Evolutionary conservation across 2,329 filamentous ascomycete species (phyloP), one percentile per base, ranked within the genome.

Genomic region (Colletotrichum echinochloae): DNA sequence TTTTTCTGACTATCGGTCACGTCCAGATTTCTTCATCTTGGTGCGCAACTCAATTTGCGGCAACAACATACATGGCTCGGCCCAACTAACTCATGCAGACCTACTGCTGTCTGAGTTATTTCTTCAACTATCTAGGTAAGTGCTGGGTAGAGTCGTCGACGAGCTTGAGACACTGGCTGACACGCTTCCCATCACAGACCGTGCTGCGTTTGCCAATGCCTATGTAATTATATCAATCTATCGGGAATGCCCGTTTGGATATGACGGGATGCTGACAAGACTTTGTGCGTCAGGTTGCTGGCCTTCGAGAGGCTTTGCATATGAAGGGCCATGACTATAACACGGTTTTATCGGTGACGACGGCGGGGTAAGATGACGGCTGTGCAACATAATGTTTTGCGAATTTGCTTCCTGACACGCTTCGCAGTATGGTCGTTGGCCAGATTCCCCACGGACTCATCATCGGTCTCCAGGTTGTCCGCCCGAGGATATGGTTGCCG

Each of bases 321-420:
- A 77, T 92, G 49, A 78, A 75, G 6, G 85, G 85, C 26, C 87
- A 90, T 73, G 88, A 91, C 73, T 92, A 90, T 80, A 92, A 92
- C 70, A 78, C 80, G 9, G 82, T 91, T 0, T 82, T 92, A 1
- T 89, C 88, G 4, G 76, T 88, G 61, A 73, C 71, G 1, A 73
- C 71, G 2, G 71, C 71, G 12, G 64, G 71, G 71, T 68, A 59
- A 39, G 67, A 26, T 11, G 0, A 4, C 12, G 1, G 35, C 1
- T n/a, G 5, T n/a, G 23, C 1, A 18, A 8, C 23, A 18, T 35
- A 3, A 3, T 5, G 0, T 2, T 28, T 0, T 14, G 8, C 9
- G 2, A 7, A 9, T 1, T 9, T 12, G 6, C 12, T 39, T 39
- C n/a, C 69, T 54, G 20, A 65, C 51, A 37, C 16, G 1, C 7